A percentile compares a stretch with the other conserved stretches of the same genome.
phyloP scores from a whole-genome alignment of 2,329 filamentous ascomycete genomes.

The Xylariales sp. region DNA sequence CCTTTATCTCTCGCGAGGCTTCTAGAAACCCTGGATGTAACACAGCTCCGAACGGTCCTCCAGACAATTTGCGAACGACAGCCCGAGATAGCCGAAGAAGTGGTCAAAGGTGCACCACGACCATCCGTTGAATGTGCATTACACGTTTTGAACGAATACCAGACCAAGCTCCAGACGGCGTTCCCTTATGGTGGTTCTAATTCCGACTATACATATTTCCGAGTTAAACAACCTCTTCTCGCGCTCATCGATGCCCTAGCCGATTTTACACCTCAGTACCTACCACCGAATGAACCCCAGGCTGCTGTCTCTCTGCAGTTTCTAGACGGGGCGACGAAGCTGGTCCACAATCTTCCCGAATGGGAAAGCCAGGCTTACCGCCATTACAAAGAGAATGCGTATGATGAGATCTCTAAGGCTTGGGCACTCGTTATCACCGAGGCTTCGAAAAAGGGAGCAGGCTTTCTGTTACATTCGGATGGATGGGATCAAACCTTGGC shows the following conservation, averaged over 20 bases:
- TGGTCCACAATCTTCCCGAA: conserved; percentile 88
- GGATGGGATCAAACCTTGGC: conserved; percentile 91
- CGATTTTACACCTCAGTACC: conserved; percentile 95
- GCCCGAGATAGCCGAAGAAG: conserved; percentile 85
- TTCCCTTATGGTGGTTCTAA: conserved; percentile 88
- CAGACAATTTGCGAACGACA: conserved; percentile 91
- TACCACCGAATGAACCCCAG: conserved; percentile 90
- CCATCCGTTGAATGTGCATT: conserved; percentile 85
- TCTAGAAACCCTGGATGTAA: conserved; percentile 91
- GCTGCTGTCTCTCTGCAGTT: conserved; percentile 86
- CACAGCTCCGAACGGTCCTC: conserved; percentile 86
- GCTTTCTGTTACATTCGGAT: conserved; percentile 87
- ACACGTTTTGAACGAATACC: conserved; percentile 83
- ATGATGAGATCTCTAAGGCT: conserved; percentile 93
- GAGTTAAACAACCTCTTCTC: conserved; percentile 82
- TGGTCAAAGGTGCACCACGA: conserved; percentile 85
- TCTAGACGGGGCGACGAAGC: conserved; percentile 87
- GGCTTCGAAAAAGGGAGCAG: conserved; percentile 88
- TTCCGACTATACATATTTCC: conserved; percentile 94
- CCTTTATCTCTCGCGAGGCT: conserved; percentile 73
- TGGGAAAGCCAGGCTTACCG: conserved; percentile 92
- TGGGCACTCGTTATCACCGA: conserved; percentile 94
- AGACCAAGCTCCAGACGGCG: conserved; percentile 78
- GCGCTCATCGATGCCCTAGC: conserved; percentile 88
- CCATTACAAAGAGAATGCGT: conserved; percentile 92